phyloP scores from a whole-genome alignment of 2,329 filamentous ascomycete species.

The Byssothecium circinans region DNA sequence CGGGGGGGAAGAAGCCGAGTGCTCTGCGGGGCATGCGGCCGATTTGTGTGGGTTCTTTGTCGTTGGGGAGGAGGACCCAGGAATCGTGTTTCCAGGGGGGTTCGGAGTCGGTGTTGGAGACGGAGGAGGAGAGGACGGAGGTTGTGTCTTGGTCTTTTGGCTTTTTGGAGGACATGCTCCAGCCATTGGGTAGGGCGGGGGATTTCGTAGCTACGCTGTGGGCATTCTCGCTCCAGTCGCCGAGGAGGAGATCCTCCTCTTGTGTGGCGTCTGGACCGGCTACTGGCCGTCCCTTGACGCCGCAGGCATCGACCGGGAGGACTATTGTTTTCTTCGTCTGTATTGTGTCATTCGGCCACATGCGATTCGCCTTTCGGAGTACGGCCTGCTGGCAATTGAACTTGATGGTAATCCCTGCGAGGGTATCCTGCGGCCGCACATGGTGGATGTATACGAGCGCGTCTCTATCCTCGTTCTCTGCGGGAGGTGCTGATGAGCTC shows the following conservation, averaged over 20 bases:
- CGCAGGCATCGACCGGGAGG: slow-evolving; percentile 86
- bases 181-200: slow-evolving; percentile 38
- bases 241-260: slow-evolving; percentile 44
- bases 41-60: slow-evolving; percentile 75
- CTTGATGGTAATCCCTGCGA: slow-evolving; percentile 86
- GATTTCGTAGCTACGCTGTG: slow-evolving; percentile 21
- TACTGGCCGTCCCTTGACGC: slow-evolving; percentile 70
- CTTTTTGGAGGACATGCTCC: slow-evolving; percentile 34
- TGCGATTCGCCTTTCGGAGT: slow-evolving; percentile 83
- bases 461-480: slow-evolving; percentile 67
- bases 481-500: slow-evolving; percentile 51
- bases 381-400: slow-evolving; percentile 84
- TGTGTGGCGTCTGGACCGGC: slow-evolving; percentile 37
- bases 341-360: slow-evolving; percentile 93
- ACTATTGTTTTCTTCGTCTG: slow-evolving; percentile 80
- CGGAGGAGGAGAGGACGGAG: slow-evolving; percentile 36
- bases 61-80: slow-evolving; percentile 80
- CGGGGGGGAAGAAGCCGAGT: slow-evolving; percentile 88
- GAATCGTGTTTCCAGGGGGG: slow-evolving; percentile 81
- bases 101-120: slow-evolving; percentile 57
- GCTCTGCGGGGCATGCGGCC: slow-evolving; percentile 77
- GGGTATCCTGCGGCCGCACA: slow-evolving; percentile 79
- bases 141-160: slow-evolving; percentile 36
- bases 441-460: slow-evolving; percentile 89
- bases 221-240: slow-evolving; percentile 28